Evolutionary conservation across 805 yeast genomes (phyloP).

Genomic region (Ogataea thermomethanolica): DNA sequence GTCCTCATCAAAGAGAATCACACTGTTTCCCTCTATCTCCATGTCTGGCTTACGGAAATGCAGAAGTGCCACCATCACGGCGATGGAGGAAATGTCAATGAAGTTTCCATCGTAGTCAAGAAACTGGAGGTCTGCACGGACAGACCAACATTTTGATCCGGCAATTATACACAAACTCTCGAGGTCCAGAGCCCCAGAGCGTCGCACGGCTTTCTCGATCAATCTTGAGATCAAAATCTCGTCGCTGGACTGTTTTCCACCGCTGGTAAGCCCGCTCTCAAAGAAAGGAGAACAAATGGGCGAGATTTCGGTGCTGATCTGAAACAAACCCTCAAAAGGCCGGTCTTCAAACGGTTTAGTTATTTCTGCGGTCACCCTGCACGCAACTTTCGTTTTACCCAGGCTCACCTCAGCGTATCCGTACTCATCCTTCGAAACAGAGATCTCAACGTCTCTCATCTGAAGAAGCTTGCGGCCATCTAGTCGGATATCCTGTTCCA

Average conservation of each 20-base stretch:
- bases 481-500: constrained; percentile 58
- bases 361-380: constrained; percentile 71
- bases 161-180: constrained; percentile 89
- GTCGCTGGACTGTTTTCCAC: constrained; percentile 56
- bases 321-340: constrained; percentile 89
- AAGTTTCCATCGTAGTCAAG: constrained; percentile 90
- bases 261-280: constrained; percentile 53
- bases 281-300: constrained; percentile 88
- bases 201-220: constrained; percentile 85
- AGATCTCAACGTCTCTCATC: constrained; percentile 62
- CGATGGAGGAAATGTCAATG: constrained; percentile 86
- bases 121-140: constrained; percentile 87
- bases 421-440: constrained; percentile 57
- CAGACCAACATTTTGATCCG: constrained; percentile 86
- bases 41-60: constrained; percentile 86
- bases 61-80: constrained; percentile 79
- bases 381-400: constrained; percentile 73
- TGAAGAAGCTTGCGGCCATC: constrained; percentile 68
- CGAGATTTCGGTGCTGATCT: constrained; percentile 78
- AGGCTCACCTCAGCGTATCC: constrained; percentile 78
- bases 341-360: constrained; percentile 82
- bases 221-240: constrained; percentile 78
- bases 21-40: constrained; percentile 60
- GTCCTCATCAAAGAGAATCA: constrained; percentile 63
- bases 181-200: constrained; percentile 87